Percentiles rank a stretch among this genome's conserved stretches.
phyloP scores from a whole-genome alignment of 371 early-diverging fungal genomes.

The Massospora cicadina region DNA sequence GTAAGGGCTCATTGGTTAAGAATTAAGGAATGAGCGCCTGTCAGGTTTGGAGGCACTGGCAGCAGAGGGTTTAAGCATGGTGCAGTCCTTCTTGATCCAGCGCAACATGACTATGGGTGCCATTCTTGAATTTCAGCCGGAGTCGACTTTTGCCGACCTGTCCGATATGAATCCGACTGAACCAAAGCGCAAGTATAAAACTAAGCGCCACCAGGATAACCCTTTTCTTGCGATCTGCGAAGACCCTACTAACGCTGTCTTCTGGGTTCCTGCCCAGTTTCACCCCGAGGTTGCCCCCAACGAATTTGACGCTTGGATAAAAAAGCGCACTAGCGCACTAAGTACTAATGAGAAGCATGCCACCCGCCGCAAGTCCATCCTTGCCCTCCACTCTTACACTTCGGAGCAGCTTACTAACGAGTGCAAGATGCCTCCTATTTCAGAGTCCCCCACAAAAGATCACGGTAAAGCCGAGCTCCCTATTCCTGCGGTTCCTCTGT shows the following conservation, averaged over 20 bases:
- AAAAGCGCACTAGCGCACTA: conserved; percentile 20
- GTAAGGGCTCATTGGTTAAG: no score
- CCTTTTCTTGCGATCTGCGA: background rate
- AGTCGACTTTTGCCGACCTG: background rate
- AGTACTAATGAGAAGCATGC: conserved; percentile 17
- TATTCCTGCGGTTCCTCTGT: background rate
- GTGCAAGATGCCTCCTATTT: background rate
- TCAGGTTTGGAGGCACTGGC: no score
- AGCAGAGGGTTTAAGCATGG: no score
- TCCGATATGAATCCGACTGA: background rate
- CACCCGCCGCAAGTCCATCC: conserved; percentile 24
- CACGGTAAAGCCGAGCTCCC: background rate
- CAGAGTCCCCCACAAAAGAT: background rate
- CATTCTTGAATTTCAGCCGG: background rate
- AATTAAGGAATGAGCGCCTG: no score
- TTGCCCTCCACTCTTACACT: conserved; percentile 21
- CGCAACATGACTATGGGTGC: background rate
- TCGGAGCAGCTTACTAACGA: conserved; percentile 16
- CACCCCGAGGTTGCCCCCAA: conserved; percentile 39
- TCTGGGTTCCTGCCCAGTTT: conserved; percentile 37
- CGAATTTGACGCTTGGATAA: conserved; percentile 31
- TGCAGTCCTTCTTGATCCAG: background rate
- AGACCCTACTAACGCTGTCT: background rate
- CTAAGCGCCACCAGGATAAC: background rate
- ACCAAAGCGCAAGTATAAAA: background rate